Conservation (phyloP, 495 filamentous ascomycete species). For the Beverwykella pulmonaria region DNA sequence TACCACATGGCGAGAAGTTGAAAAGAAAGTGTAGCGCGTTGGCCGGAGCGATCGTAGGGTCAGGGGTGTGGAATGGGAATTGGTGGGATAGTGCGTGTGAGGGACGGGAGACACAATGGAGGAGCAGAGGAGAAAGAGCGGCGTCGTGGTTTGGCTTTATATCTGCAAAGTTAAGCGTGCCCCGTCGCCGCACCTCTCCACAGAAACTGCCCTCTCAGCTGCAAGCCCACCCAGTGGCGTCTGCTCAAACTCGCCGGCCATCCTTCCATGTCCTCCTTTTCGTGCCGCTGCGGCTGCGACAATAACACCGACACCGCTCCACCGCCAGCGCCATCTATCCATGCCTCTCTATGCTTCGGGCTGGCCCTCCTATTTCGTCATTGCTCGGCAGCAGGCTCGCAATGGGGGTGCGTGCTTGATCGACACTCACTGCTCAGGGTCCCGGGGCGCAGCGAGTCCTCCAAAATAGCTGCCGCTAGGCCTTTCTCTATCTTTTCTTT, state of each 20-base stretch:
- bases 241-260: slow-evolving; percentile 13
- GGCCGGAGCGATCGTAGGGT: slow-evolving; percentile 25
- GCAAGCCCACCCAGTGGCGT: slow-evolving; percentile 29
- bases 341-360: slow-evolving; percentile 2
- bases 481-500: neutral
- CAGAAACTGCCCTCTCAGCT: slow-evolving; percentile 21
- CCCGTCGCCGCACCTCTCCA: slow-evolving; percentile 26
- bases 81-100: slow-evolving; percentile 1
- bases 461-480: slow-evolving; percentile 35
- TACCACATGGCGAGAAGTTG: slow-evolving; percentile 38
- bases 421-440: slow-evolving; percentile 13
- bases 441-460: slow-evolving; percentile 27
- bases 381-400: slow-evolving; percentile 10
- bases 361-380: slow-evolving; percentile 34
- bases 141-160: slow-evolving; percentile 38
- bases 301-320: neutral
- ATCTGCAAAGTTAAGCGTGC: slow-evolving; percentile 29
- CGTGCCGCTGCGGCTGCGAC: slow-evolving; percentile 7
- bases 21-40: slow-evolving; percentile 15
- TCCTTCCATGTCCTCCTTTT: slow-evolving; percentile 31
- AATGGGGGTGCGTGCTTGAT: slow-evolving; percentile 20
- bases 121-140: slow-evolving; percentile 21
- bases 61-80: neutral
- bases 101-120: neutral
- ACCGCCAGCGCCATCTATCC: slow-evolving; percentile 5